Base-by-base conservation (phyloP, 2,329 filamentous ascomycete species). In the Neonectria ditissima region DNA sequence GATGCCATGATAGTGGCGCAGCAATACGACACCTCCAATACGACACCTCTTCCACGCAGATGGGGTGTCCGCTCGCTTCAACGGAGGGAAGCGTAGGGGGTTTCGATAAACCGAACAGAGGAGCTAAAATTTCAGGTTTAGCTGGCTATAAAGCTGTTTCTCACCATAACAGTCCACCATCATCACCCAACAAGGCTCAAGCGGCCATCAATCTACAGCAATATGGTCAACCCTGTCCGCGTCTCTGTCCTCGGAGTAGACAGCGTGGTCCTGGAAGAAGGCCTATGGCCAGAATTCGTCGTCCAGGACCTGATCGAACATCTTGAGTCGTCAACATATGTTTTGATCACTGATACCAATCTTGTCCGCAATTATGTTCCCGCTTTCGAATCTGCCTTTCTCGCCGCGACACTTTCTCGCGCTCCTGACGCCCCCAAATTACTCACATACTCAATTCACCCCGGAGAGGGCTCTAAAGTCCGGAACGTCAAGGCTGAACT, bases 301-400 rank as follows among this genome's bases (percentile, higher is more conserved):
- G 89, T 90, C 55, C 81, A 89, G 70, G 95, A 99, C 80, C 85
- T 99, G 59, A 84, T 98, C 66, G 81, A 86, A 58, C 92, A 91
- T 76, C 84, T 96, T 65, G 80, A 87, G 53, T 96, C 94, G 20
- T 97, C 94, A 18, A 98, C 95, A 65, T 99, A 98, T 78, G 91
- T 98, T 62, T 90, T 99, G 65, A 92, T 99, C 74, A 98, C 96
- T 78, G 96, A 99, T 81, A 97, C 94, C 47, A 98, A 98, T 77
- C 88, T 99, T 65, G 88, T 87, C 65, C 86, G 90, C 22, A 86
- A 90, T 72, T 98, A 98, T 79, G 90, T 93, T 1, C 88, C 92
- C 16, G 77, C 83, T 26, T 97, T 99, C 79, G 80, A 89, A 75
- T 58, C 76, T 24, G 73, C 68, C 1, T 82, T 82, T 54, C 66